Base-by-base conservation (phyloP, 2,329 filamentous ascomycete genomes). In the Trichoderma gracile region DNA sequence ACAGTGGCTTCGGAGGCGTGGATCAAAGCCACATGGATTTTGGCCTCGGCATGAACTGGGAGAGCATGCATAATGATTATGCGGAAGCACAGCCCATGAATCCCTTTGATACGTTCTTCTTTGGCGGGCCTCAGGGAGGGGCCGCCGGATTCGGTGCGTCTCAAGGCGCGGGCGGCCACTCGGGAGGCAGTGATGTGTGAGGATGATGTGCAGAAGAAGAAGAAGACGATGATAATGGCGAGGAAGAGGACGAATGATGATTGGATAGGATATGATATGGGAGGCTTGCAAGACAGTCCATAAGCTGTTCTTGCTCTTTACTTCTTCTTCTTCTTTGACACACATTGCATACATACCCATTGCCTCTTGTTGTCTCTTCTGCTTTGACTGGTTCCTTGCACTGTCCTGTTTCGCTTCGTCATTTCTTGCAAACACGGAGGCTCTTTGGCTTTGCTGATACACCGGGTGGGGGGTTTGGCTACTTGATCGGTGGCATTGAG, bases 61-160 rank as follows among this genome's bases (percentile, higher is more conserved):
- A 86, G 66, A 80, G 82, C 14, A 79, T 87, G 72, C 81, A 86
- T 70, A 86, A 89, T 69, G 88, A 89, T 70, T 89, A 82, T 65
- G 80, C 80, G 65, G 83, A 87, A 53, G 81, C 84, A 72, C 82
- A 86, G 73, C 82, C 86, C 71, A 81, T 90, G 71, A 85, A 90
- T 65, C 82, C 88, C 0, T 91, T 92, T 75, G 89, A 91, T 71
- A 86, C 86, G 0, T 91, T 91, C 73, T 90, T 90, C 78, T 90
- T 90, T 73, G 87, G 88, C 1, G 83, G 82, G 0, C 82, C 82
- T 68, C 74, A 74, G 59, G 71, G 71, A 17, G 75, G 77, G 12
- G 70, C 68, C 25, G 67, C 67, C 17, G 72, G 73, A 6, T 71
- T 70, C 33, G 73, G 73, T 14, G 71, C 42, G 9, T 21, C 49